phyloP scores from a whole-genome alignment of 768 basidiomycete genomes.

The Suillus cothurnatus region DNA sequence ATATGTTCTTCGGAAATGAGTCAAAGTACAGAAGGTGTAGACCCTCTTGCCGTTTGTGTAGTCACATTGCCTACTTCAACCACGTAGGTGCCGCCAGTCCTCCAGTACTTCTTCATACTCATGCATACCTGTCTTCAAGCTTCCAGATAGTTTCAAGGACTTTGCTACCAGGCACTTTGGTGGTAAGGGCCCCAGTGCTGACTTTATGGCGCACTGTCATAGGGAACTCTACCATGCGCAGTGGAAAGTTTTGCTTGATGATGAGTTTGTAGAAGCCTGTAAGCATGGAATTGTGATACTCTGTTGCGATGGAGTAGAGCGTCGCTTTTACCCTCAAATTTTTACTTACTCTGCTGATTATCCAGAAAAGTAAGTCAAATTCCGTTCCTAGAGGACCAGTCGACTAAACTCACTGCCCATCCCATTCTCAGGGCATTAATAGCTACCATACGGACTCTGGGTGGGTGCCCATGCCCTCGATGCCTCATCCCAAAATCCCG shows the following conservation, averaged over 20 bases:
- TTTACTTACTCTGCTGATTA: constrained; percentile 37
- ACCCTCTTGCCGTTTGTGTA: constrained; percentile 14
- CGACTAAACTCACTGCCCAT: neutral
- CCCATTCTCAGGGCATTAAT: constrained; percentile 19
- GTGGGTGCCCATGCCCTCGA: constrained; percentile 30
- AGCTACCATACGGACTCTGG: constrained; percentile 23
- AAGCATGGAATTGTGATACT: constrained; percentile 12
- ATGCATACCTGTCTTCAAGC: neutral
- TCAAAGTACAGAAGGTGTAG: constrained; percentile 21
- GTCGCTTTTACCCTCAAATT: constrained; percentile 22
- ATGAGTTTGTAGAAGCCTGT: neutral
- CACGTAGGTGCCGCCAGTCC: constrained; percentile 6
- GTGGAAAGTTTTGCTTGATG: neutral
- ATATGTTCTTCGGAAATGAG: constrained; percentile 26
- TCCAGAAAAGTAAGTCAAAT: constrained; percentile 35
- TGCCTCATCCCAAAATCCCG: constrained; percentile 21
- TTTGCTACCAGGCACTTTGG: constrained; percentile 9
- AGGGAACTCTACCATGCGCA: neutral
- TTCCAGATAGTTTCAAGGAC: constrained; percentile 19
- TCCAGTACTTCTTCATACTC: neutral
- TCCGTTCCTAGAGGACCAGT: neutral
- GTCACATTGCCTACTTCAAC: constrained; percentile 16
- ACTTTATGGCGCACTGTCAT: neutral
- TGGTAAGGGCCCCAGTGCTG: neutral
- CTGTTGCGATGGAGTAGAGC: constrained; percentile 13